A percentile compares a stretch with the other conserved stretches of the same genome.
phyloP scores from a whole-genome alignment of 2,329 filamentous ascomycete genomes.

The Trichoderma brevicompactum region DNA sequence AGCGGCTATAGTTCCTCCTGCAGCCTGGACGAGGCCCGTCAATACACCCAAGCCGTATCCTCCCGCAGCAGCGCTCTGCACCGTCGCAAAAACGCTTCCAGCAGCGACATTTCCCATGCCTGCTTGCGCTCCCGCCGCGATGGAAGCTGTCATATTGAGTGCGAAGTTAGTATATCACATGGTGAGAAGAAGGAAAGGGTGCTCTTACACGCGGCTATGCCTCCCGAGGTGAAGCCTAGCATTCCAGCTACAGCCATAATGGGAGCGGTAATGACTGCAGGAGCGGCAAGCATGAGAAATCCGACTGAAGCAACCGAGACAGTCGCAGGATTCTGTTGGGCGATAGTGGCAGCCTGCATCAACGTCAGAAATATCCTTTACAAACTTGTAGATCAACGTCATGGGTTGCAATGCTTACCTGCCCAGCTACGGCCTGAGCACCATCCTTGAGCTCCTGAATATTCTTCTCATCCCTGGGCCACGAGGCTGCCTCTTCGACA shows the following conservation, averaged over 20 bases:
- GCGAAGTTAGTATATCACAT: neutral
- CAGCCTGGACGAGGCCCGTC: conserved; percentile 30
- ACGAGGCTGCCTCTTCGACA: neutral
- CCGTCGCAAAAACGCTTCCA: conserved; percentile 36
- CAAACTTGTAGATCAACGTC: too few relatives aligned
- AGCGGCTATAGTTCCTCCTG: conserved; percentile 14
- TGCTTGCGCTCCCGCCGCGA: conserved; percentile 37
- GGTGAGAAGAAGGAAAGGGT: too few relatives aligned
- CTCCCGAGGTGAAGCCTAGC: conserved; percentile 32
- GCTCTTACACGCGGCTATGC: conserved; percentile 32
- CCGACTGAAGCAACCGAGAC: neutral
- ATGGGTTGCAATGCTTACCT: neutral
- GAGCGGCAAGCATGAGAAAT: neutral
- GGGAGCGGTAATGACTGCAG: conserved; percentile 28
- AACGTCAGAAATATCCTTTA: neutral
- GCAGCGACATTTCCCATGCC: conserved; percentile 38
- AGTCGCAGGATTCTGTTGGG: neutral
- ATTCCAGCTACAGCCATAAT: conserved; percentile 31
- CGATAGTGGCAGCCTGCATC: neutral
- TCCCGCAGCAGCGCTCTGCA: conserved; percentile 41
- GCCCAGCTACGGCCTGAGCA: neutral
- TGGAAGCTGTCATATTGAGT: conserved; percentile 31
- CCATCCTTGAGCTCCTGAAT: neutral
- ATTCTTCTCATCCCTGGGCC: neutral
- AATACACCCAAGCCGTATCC: conserved; percentile 37